Evolutionary conservation across 805 yeast species (phyloP).

Genomic region (Lachancea waltii): DNA sequence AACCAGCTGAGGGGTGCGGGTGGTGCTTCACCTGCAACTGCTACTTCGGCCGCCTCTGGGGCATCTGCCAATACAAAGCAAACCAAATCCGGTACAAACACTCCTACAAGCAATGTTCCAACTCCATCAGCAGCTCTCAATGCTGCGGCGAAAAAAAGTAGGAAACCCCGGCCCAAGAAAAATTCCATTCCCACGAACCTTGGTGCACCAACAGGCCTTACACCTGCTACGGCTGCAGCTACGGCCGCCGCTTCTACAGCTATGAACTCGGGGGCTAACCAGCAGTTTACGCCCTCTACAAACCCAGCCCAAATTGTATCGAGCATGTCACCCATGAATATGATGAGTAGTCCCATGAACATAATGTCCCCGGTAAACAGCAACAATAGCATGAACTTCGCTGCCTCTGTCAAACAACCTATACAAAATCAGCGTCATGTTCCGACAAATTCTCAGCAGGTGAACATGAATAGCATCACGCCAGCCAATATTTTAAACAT

Average conservation of each 20-base stretch:
- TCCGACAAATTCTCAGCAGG: slow-evolving; percentile 4
- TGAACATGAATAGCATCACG: slow-evolving; percentile 8
- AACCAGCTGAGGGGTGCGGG: slow-evolving; percentile 1
- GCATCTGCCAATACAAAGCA: slow-evolving; percentile 50
- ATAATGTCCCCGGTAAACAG: slow-evolving; percentile 17
- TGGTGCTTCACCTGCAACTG: slow-evolving; percentile 4
- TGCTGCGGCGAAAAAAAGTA: slow-evolving; percentile 22
- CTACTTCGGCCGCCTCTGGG: slow-evolving; percentile 34
- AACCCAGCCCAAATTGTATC: slow-evolving; percentile 16
- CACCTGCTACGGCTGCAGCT: slow-evolving; percentile 2
- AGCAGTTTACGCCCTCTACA: slow-evolving; percentile 7
- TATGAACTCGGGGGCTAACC: slow-evolving; percentile 3
- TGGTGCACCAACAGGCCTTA: neutral
- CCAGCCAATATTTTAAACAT: slow-evolving; percentile 12
- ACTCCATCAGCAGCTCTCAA: slow-evolving; percentile 14
- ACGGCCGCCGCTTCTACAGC: slow-evolving; percentile 1
- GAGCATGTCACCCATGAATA: slow-evolving; percentile 19
- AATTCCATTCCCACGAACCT: slow-evolving; percentile 2
- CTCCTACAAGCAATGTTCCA: slow-evolving; percentile 15
- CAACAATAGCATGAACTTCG: neutral
- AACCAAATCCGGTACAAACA: slow-evolving; percentile 28
- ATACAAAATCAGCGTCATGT: slow-evolving; percentile 4
- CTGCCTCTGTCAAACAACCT: neutral
- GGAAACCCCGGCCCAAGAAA: slow-evolving; percentile 26
- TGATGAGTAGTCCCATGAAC: slow-evolving; percentile 22